A percentile compares a stretch with the other conserved stretches of the same genome.
phyloP scores from a whole-genome alignment of 176 grass and related monocot genomes.

The Cocos nucifera region DNA sequence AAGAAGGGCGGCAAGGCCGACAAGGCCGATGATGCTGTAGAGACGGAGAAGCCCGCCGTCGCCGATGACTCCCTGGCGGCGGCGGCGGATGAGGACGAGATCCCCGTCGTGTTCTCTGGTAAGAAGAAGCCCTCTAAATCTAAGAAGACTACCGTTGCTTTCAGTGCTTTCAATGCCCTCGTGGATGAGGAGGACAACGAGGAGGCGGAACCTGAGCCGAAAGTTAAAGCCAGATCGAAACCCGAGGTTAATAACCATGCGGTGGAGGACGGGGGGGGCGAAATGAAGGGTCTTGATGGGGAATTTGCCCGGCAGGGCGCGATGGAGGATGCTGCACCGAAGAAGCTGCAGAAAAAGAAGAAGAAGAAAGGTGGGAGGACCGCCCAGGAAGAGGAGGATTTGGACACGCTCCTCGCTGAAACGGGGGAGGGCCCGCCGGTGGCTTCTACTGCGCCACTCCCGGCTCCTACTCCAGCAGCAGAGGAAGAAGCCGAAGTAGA shows the following conservation, averaged over 20 bases:
- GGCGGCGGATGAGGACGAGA: constrained; percentile 23
- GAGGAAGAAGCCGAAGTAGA: constrained; percentile 32
- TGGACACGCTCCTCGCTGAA: constrained; percentile 67
- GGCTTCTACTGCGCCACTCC: neutral
- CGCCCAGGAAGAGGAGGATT: constrained; percentile 78
- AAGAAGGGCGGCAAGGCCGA: constrained; percentile 52
- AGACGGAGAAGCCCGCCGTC: constrained; percentile 35
- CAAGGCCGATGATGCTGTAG: constrained; percentile 19
- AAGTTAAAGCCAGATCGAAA: constrained; percentile 10
- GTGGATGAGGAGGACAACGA: constrained; percentile 46
- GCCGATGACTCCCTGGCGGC: constrained; percentile 1
- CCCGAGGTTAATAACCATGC: constrained; percentile 18
- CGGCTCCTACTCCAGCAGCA: constrained; percentile 10
- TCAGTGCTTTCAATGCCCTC: constrained; percentile 41
- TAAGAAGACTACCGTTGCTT: constrained; percentile 33
- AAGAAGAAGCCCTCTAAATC: constrained; percentile 91
- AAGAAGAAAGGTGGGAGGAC: constrained; percentile 68
- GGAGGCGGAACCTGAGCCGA: constrained; percentile 2
- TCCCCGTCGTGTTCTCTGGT: constrained; percentile 63
- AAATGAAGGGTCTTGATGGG: too few species aligned
- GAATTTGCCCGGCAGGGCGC: too few species aligned
- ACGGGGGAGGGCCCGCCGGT: constrained; percentile 24
- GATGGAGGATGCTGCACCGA: too few species aligned
- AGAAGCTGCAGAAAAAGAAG: constrained; percentile 20
- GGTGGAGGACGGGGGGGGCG: constrained; percentile 7